A percentile compares a stretch with the other conserved stretches of the same genome.
These are phyloP conservation scores for Emericellopsis terricola DNA, from an alignment of 495 filamentous ascomycete species.

Conservation along the genomic window DNA sequence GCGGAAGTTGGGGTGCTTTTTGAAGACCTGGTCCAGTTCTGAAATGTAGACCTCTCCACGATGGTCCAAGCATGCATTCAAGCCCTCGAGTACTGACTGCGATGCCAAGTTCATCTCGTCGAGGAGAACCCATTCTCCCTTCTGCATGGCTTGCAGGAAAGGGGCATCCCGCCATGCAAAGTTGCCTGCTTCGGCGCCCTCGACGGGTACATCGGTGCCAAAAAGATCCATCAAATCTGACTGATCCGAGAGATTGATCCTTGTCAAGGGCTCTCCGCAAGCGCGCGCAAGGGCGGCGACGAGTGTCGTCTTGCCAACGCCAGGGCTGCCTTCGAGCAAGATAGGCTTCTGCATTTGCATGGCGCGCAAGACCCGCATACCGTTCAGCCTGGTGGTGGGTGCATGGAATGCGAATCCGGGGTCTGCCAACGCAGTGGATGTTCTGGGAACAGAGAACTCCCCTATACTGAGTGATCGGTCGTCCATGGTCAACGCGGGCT, in stretches of 20 bases:
- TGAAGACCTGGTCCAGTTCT: slow-evolving; percentile 85
- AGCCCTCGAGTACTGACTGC: slow-evolving; percentile 87
- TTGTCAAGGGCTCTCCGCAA: slow-evolving; percentile 61
- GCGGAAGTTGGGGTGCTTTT: slow-evolving; percentile 70
- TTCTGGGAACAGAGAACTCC: slow-evolving; percentile 46
- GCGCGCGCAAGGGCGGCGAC: slow-evolving; percentile 66
- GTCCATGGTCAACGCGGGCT: slow-evolving; percentile 25
- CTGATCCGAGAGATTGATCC: slow-evolving; percentile 95
- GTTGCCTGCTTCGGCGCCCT: slow-evolving; percentile 68
- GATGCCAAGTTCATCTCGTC: slow-evolving; percentile 99
- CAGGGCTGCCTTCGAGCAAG: slow-evolving; percentile 85
- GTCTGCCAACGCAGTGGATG: slow-evolving; percentile 27
- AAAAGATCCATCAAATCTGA: slow-evolving; percentile 96
- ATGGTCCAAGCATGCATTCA: slow-evolving; percentile 96
- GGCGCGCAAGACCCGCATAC: slow-evolving; percentile 79
- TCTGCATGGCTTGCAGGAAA: slow-evolving; percentile 90
- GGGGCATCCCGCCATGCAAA: slow-evolving; percentile 94
- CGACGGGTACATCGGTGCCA: slow-evolving; percentile 88
- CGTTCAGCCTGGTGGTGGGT: slow-evolving; percentile 76
- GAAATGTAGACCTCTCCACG: slow-evolving; percentile 90
- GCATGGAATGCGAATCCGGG: slow-evolving; percentile 62
- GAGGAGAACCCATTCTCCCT: slow-evolving; percentile 84
- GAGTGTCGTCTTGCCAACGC: slow-evolving; percentile 93
- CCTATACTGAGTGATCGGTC: slow-evolving; percentile 41
- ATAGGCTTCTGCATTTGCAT: slow-evolving; percentile 80